phyloP scores from a whole-genome alignment of 106 monocot genomes.

The Chionographis japonica region DNA sequence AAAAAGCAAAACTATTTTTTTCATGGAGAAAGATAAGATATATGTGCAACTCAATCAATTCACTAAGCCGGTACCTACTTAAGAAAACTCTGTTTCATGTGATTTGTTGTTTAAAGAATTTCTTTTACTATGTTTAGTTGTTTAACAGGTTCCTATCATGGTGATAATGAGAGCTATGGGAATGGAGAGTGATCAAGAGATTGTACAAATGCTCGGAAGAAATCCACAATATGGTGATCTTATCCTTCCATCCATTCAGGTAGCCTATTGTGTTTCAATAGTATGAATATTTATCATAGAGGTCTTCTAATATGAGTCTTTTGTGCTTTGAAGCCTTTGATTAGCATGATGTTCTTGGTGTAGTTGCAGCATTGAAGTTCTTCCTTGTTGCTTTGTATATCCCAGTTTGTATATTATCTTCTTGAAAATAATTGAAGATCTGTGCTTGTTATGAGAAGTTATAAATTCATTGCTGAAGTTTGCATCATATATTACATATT shows the following conservation, averaged over 20 bases:
- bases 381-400: too few relatives aligned
- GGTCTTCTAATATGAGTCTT: too few relatives aligned
- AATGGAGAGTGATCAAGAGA: slow-evolving; percentile 94
- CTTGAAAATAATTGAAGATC: too few relatives aligned
- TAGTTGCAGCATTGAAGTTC: too few relatives aligned
- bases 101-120: slow-evolving; percentile 4
- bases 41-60: slow-evolving; percentile 95
- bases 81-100: not conserved
- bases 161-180: slow-evolving; percentile 93
- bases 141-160: slow-evolving; percentile 72
- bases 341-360: too few relatives aligned
- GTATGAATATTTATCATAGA: too few relatives aligned
- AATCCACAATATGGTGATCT: slow-evolving; percentile 79
- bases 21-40: slow-evolving; percentile 89
- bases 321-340: too few relatives aligned
- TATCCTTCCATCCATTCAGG: slow-evolving; percentile 87
- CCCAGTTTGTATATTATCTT: too few relatives aligned
- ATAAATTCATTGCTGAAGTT: too few relatives aligned
- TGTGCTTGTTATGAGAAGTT: too few relatives aligned
- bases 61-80: slow-evolving; percentile 49
- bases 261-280: slow-evolving; percentile 8
- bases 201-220: slow-evolving; percentile 94
- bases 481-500: too few relatives aligned
- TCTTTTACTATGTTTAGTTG: not conserved
- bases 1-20: slow-evolving; percentile 90